Percentiles rank a stretch among this genome's conserved stretches.
Evolutionary conservation across 1,284 basidiomycete species (phyloP).

Genomic region (Irpex rosettiformis): DNA sequence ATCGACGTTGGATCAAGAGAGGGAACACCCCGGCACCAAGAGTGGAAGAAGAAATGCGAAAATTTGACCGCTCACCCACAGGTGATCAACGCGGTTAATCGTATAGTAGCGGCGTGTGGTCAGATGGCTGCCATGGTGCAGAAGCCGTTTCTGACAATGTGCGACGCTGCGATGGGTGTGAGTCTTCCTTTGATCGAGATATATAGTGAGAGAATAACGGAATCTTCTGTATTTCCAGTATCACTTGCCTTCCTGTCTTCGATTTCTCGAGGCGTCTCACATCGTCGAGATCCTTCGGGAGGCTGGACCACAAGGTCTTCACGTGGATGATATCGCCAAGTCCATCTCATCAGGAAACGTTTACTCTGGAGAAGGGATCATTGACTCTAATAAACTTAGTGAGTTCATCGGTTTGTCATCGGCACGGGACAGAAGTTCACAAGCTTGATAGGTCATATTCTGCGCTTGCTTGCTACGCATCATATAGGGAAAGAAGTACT

Average conservation of each 20-base stretch:
- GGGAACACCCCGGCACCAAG: conserved; percentile 4
- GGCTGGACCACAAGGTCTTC: conserved; percentile 52
- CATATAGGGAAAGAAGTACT: conserved; percentile 62
- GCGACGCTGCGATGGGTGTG: conserved; percentile 65
- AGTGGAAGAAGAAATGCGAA: conserved; percentile 30
- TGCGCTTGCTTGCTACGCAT: conserved; percentile 69
- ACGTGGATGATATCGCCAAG: conserved; percentile 50
- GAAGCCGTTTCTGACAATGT: conserved; percentile 61
- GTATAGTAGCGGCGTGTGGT: conserved; percentile 63
- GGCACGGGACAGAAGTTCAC: not conserved
- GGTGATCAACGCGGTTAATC: conserved; percentile 54
- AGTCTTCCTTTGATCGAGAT: conserved; percentile 24
- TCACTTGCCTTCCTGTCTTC: conserved; percentile 65
- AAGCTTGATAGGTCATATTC: conserved; percentile 46
- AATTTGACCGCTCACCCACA: conserved; percentile 52
- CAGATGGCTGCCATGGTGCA: conserved; percentile 63
- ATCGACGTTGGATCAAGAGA: conserved; percentile 2
- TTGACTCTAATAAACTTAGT: conserved; percentile 51
- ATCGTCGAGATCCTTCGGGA: conserved; percentile 63
- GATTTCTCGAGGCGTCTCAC: conserved; percentile 64
- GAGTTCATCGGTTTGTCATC: conserved; percentile 15
- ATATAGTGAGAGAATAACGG: not conserved
- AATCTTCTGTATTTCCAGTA: conserved; percentile 39
- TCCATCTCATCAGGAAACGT: conserved; percentile 11
- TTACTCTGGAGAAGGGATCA: conserved; percentile 13